Conservation (phyloP, 306 rosid species). For the Cucurbita moschata region DNA sequence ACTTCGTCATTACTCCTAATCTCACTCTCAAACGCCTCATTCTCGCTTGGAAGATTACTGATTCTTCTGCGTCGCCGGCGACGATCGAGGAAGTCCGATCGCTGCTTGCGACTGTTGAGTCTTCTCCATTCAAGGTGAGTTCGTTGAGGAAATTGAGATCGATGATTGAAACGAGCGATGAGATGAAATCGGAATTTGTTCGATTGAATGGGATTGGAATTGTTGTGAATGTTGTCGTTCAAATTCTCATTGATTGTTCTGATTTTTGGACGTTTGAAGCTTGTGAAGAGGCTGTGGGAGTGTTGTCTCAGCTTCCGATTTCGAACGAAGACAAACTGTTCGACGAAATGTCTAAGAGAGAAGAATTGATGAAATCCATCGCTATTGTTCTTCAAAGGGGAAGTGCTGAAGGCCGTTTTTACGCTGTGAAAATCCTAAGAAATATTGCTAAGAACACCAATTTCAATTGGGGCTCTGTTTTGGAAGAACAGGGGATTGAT, state of each 20-base stretch:
- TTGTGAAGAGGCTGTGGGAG: conserved; percentile 37
- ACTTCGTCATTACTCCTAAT: conserved; percentile 26
- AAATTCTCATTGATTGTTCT: conserved; percentile 13
- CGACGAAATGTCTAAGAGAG: conserved; percentile 14
- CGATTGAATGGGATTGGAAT: conserved; percentile 17
- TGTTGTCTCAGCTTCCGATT: conserved; percentile 19
- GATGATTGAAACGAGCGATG: conserved; percentile 14
- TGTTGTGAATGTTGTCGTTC: conserved; percentile 17
- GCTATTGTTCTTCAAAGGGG: conserved; percentile 31
- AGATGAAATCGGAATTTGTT: conserved; percentile 11
- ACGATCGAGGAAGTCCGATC: conserved; percentile 12
- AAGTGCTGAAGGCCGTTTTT: conserved; percentile 25
- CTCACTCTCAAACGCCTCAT: conserved; percentile 43
- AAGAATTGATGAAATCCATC: conserved; percentile 22
- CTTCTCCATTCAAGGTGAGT: conserved; percentile 42
- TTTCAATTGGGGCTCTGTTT: conserved; percentile 23
- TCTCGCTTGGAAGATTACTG: conserved; percentile 19
- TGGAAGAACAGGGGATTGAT: conserved; percentile 29
- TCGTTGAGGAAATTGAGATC: conserved; percentile 31
- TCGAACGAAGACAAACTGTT: conserved; percentile 8
- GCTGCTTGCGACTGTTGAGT: conserved; percentile 19
- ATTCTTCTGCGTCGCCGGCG: not conserved
- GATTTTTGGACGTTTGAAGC: conserved; percentile 28
- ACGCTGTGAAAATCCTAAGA: conserved; percentile 21
- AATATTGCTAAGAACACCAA: conserved; percentile 11